Evolutionary conservation across 257 asterid species (phyloP), one percentile per base, ranked within the genome.

Genomic region (Capsicum baccatum): DNA sequence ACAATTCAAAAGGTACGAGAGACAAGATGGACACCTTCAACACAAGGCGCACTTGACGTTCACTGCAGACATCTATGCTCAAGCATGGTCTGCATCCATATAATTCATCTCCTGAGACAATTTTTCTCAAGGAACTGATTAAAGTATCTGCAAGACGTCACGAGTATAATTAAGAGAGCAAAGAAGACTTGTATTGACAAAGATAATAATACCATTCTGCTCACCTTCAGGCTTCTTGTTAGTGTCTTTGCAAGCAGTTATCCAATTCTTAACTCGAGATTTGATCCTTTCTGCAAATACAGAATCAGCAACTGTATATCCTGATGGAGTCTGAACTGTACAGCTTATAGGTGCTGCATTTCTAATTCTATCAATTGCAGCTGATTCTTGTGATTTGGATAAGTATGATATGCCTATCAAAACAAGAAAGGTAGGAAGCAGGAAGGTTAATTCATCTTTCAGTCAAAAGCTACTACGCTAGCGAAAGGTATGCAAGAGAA

Each of bases 321-420:
- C 86, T 73, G 92, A 86, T 44, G 90, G 85, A 74, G 92, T 88
- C 58, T 81, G 90, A 81, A 81, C 79, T 16, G 48, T 67, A 60
- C 69, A 64, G 85, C 80, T 79, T 64, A 64, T 80, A 56, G 87
- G 86, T 80, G 86, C 80, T 62, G 87, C 88, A 86, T 83, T 85
- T 84, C 92, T 92, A 84, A 71, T 84, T 87, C 85, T 91, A 85
- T 88, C 92, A 82, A 86, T 91, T 60, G 87, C 86, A 69, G 90
- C 89, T 57, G 90, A 91, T 90, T 96, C 99, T 89, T 96, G 98
- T 26, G 90, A 92, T 89, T 93, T 92, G 70, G 99, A 96, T 92
- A 94, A 79, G 92, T 92, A 96, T 69, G 99, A 94, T 91, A 96
- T 92, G 85, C 99, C 98, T 96, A 89, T 57, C 86, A 86, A 82